These are phyloP conservation scores for Macadamia tetraphylla DNA, from an alignment of 164 flowering plant genomes.

Conservation along the genomic window DNA sequence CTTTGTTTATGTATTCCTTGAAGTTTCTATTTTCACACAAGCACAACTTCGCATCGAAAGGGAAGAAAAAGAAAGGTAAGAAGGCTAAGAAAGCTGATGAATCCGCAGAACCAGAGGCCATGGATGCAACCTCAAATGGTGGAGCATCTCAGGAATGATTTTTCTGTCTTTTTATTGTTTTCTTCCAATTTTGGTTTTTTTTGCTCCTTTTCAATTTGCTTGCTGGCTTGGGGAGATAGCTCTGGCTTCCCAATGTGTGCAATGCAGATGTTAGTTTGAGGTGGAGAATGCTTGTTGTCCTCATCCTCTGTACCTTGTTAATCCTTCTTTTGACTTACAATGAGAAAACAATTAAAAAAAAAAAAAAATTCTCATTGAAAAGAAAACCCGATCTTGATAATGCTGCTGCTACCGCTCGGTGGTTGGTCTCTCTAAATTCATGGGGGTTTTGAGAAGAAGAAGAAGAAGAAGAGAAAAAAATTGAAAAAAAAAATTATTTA, in stretches of 20 bases:
- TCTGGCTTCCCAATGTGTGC: neutral
- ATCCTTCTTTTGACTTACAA: too few species aligned
- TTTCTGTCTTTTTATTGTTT: neutral
- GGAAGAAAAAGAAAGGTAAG: conserved; percentile 36
- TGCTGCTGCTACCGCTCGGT: conserved; percentile 69
- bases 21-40: conserved; percentile 12
- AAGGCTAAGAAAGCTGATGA: conserved; percentile 58
- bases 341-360: neutral
- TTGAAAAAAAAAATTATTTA: too few species aligned
- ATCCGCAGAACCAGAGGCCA: conserved; percentile 51
- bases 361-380: too few species aligned
- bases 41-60: conserved; percentile 20
- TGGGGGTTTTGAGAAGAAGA: conserved; percentile 68
- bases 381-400: conserved; percentile 56
- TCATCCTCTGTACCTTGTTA: too few species aligned
- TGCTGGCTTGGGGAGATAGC: neutral
- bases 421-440: conserved; percentile 70
- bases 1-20: conserved; percentile 17
- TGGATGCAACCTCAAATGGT: conserved; percentile 54
- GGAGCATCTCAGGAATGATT: conserved; percentile 31
- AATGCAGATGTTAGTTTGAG: too few species aligned
- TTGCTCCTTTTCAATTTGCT: neutral
- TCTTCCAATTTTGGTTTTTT: conserved; percentile 19
- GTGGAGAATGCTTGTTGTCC: neutral
- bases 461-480: conserved; percentile 10